phyloP scores from a whole-genome alignment of 2,329 filamentous ascomycete species.

The Corniculantispora saksenae region DNA sequence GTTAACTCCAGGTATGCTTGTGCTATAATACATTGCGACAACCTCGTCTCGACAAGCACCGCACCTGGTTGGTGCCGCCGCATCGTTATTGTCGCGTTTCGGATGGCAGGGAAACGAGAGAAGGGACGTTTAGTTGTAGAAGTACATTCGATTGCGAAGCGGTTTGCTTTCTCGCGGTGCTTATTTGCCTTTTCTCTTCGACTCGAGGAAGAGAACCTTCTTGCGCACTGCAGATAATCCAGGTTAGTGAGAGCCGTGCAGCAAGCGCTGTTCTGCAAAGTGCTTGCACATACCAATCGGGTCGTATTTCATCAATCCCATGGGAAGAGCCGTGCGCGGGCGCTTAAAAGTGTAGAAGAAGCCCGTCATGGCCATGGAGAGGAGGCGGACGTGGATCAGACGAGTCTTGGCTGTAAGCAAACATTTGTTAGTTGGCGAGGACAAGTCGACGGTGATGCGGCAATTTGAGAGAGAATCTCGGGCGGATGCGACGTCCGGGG shows the following conservation, averaged over 20 bases:
- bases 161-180: not conserved
- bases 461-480: no score
- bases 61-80: not conserved
- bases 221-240: slow-evolving; percentile 68
- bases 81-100: not conserved
- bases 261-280: not conserved
- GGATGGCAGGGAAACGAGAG: not conserved
- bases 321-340: slow-evolving; percentile 75
- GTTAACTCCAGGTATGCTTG: slow-evolving; percentile 20
- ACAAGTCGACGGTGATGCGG: no score
- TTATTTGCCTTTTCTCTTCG: slow-evolving; percentile 74
- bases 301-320: slow-evolving; percentile 99
- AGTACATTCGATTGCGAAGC: not conserved
- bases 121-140: slow-evolving; percentile 7
- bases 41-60: not conserved
- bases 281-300: slow-evolving; percentile 71
- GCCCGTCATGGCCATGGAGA: slow-evolving; percentile 98
- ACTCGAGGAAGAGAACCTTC: slow-evolving; percentile 93
- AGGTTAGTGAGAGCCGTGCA: not conserved
- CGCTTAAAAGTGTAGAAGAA: slow-evolving; percentile 92
- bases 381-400: slow-evolving; percentile 83
- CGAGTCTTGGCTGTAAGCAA: slow-evolving; percentile 76
- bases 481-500: not conserved
- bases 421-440: not conserved
- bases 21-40: slow-evolving; percentile 18